A percentile compares a stretch with the other conserved stretches of the same genome.
Evolutionary conservation across 164 flowering plant genomes (phyloP).

Genomic region (Vitis cinerea): DNA sequence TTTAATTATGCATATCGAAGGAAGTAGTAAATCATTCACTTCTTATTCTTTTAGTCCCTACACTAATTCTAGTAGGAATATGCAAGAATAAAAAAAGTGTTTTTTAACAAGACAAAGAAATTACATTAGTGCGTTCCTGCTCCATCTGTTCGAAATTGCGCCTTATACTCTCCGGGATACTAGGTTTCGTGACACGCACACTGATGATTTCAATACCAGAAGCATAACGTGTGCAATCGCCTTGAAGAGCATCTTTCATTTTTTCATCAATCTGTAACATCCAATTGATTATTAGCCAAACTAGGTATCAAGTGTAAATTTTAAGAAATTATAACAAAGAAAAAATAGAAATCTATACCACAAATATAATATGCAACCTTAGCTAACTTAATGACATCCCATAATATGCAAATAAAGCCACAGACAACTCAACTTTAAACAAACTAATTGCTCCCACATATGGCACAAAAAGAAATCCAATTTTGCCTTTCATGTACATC

Average conservation of each 20-base stretch:
- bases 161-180: constrained; percentile 71
- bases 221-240: constrained; percentile 92
- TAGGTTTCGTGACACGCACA: constrained; percentile 93
- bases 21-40: background rate
- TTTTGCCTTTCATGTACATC: background rate
- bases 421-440: no score
- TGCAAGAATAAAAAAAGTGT: background rate
- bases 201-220: constrained; percentile 90
- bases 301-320: background rate
- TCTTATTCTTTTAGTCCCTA: no score
- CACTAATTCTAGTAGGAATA: background rate
- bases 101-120: background rate
- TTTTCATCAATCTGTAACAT: constrained; percentile 83
- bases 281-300: background rate
- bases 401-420: background rate
- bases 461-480: background rate
- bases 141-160: constrained; percentile 94
- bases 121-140: constrained; percentile 91
- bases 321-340: background rate
- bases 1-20: background rate
- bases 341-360: background rate
- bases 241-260: constrained; percentile 96
- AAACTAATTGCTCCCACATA: no score
- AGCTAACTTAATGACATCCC: background rate
- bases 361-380: background rate